A percentile compares a stretch with the other conserved stretches of the same genome.
These are phyloP conservation scores for Trifolium dubium DNA, from an alignment of 306 rosid species.

Conservation along the genomic window DNA sequence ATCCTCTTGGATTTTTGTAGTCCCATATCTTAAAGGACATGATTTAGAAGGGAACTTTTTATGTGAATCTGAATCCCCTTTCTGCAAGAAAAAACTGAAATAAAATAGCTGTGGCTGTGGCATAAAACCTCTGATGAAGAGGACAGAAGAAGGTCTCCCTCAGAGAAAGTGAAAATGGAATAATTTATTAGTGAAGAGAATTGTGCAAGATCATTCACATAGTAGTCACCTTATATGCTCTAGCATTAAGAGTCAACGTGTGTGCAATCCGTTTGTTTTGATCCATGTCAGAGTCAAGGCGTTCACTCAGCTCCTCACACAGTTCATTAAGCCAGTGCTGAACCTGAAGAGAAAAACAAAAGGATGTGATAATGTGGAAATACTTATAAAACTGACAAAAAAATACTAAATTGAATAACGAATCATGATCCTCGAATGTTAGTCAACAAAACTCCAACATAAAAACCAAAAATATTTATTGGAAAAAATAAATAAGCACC, in stretches of 20 bases:
- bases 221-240: slow-evolving; percentile 68
- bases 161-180: slow-evolving; percentile 22
- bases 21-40: slow-evolving; percentile 86
- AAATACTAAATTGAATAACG: not conserved
- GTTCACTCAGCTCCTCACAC: slow-evolving; percentile 84
- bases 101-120: slow-evolving; percentile 23
- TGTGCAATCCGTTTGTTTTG: slow-evolving; percentile 87
- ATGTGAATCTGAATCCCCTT: slow-evolving; percentile 66
- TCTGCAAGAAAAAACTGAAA: slow-evolving; percentile 57
- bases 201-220: slow-evolving; percentile 27
- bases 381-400: not conserved
- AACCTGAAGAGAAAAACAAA: slow-evolving; percentile 57
- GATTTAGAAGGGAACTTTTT: slow-evolving; percentile 93
- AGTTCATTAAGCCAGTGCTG: slow-evolving; percentile 86
- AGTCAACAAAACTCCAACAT: slow-evolving; percentile 27
- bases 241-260: slow-evolving; percentile 79
- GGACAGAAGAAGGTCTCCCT: slow-evolving; percentile 19
- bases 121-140: slow-evolving; percentile 22
- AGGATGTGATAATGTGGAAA: slow-evolving; percentile 13
- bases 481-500: slow-evolving; percentile 21
- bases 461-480: slow-evolving; percentile 18
- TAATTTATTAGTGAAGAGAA: slow-evolving; percentile 25
- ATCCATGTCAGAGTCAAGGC: slow-evolving; percentile 76
- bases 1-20: slow-evolving; percentile 91
- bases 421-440: slow-evolving; percentile 9